Base-by-base conservation (phyloP, 2,329 filamentous ascomycete genomes). In the Fusarium brevicatenulatum region DNA sequence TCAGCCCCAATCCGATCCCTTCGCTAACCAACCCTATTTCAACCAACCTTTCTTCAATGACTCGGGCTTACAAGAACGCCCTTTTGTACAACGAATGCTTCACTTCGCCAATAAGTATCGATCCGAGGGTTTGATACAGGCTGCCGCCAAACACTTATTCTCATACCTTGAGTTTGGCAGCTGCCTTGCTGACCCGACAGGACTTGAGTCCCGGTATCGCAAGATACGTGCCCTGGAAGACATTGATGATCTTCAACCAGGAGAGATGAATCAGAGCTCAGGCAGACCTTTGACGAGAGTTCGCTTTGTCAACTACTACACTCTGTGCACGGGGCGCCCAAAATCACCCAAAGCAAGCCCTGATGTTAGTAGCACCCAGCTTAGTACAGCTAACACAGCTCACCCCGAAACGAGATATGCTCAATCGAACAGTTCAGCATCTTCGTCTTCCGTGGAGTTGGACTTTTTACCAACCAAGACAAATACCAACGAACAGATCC, bases 281-380 rank as follows among this genome's bases (percentile, higher is more conserved):
- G 42, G 57, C 18, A 66, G 66, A 5, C 66, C 83, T 7, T 77
- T 83, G 4, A 83, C 85, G 5, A 86, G 91, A 58, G 89, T 96
- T 16, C 88, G 94, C 21, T 97, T 97, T 77, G 86, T 94, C 64
- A 97, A 97, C 79, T 97, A 97, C 80, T 97, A 95, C 79, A 97
- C 95, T 2, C 88, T 93, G n/a, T 95, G 93, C 73, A 92, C 92
- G 15, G 95, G 95, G 7, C 86, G 90, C 66, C 86, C 87, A 5
- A 95, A 92, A 74, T 60, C 72, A 9, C 74, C 77, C 23, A 78
- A 78, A 37, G 9, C 58, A 11, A 64, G 57, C 5, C 72, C 77
- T 19, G 76, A 77, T 34, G 18, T 68, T 9, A 54, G 60, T 2
- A 61, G 67, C 11, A 63, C 61, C 12, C 44, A 67, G 5, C 36